Base-by-base conservation (phyloP, 83 land plant species). In the Diphasiastrum complanatum region DNA sequence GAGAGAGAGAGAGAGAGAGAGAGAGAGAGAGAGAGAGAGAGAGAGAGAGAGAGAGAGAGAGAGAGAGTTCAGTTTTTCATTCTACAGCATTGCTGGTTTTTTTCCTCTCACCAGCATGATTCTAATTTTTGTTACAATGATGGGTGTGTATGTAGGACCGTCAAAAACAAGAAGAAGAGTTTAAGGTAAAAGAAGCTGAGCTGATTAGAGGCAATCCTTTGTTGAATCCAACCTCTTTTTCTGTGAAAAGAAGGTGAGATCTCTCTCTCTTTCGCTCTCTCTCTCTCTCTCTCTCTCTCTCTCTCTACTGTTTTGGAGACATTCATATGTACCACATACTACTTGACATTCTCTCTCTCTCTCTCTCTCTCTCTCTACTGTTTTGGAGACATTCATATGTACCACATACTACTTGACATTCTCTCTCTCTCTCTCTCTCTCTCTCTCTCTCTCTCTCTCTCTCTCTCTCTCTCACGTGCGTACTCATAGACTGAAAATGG, bases 121-220 rank as follows among this genome's bases (percentile, higher is more conserved):
- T n/a, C n/a, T n/a, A n/a, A n/a, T n/a, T n/a, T n/a, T n/a, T n/a
- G n/a, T n/a, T n/a, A n/a, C n/a, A n/a, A n/a, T n/a, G n/a, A n/a
- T n/a, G n/a, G n/a, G 25, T 16, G 16, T 45, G 10, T 31, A 43
- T 26, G 2, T 80, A 91, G 98, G 98, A 93, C 20, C 75, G 80
- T 23, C 76, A 81, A 75, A 58, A 72, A 61, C 83, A 76, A 66
- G 95, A 88, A 53, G 96, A 93, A 64, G 86, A 93, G 51, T 60
- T 79, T 48, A 89, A 89, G 70, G 81, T 41, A 12, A 93, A 89
- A 57, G 96, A 93, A 60, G 87, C 85, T 2, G 96, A 93, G 54
- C 63, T 93, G 63, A 65, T 88, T 1, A 73, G 88, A 28, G 98
- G 96, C 47, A 93, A 93, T 37, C 98, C 98, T 24, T 67, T 93